Base-by-base conservation (phyloP, 805 yeast genomes). In the Monosporozyma aquatica region DNA sequence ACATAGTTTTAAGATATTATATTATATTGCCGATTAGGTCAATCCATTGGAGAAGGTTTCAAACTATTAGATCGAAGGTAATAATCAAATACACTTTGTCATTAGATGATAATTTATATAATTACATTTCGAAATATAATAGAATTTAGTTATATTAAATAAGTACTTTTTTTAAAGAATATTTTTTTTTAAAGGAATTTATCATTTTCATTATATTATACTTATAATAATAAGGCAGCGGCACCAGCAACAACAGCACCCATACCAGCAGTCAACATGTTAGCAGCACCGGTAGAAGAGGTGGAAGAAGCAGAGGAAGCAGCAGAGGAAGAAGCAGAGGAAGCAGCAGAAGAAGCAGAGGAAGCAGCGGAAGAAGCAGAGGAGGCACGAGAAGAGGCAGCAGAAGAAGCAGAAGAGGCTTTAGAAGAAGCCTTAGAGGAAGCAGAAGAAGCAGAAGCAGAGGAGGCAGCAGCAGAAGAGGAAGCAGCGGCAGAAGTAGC, bases 171-270 rank as follows among this genome's bases (percentile, higher is more conserved):
- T 17, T 30, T 18, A 30, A 30, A 30, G 35, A 30, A 30, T 30
- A 30, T 30, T 30, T 30, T 30, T 30, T n/a, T 30, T 11, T 30
- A n/a, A 30, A 30, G 5, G 18, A 15, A 5, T 30, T 6, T 30
- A 21, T 26, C 11, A 13, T 38, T 14, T 42, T n/a, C n/a, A n/a
- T n/a, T 13, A 22, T 39, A 47, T 28, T 41, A 26, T 21, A 41
- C 35, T 50, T 42, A 50, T 41, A 50, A 46, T 37, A 50, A 38
- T 40, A 50, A 37, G 22, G 53, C 53, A 17, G 43, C 48, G 35
- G 52, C 53, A 46, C 51, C 53, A 26, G 49, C 53, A 29, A 50
- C 28, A 26, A 40, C 45, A 33, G 53, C 49, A 45, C 53, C 49
- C 39, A 49, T 38, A 45, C 51, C 51, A 17, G 49, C 32, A 21